Evolutionary conservation across 164 flowering plant species (phyloP), one percentile per base, ranked within the genome.

Genomic region (Vitis labrusca): DNA sequence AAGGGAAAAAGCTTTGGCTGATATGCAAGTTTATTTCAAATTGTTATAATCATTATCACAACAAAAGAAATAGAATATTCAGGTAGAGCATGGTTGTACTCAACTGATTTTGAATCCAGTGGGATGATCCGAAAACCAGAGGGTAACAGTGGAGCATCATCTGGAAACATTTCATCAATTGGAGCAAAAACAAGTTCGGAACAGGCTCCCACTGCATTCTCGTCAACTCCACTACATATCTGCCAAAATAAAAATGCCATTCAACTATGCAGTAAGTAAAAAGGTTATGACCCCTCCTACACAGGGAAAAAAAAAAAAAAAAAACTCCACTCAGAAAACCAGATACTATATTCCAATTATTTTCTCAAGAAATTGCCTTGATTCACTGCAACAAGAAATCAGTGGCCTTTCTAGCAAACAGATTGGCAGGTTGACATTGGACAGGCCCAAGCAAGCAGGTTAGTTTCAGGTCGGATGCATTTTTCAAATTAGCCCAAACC

Each of bases 131-230:
- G 94, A 69, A 94, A 94, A 50, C 98, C 98, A 69, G 97, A 94
- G 0, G 98, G 97, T 11, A 94, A 64, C 37, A 94, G 73, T 16
- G 89, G 91, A 67, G 89, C 93, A 77, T 94, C 98, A 78, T 92
- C 99, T 0, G 96, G 97, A 70, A 94, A 91, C 87, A 85, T 84
- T 74, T 94, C 99, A 81, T 91, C 97, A 59, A 94, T 92, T 70
- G 98, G 97, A 61, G 98, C 95, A 80, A 91, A 94, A 54, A 94
- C 82, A 63, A 94, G 93, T 73, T 94, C 97, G 12, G 98, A 87
- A 82, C 89, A 92, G 23, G 92, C 89, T 58, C 97, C 97, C 0
- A 85, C 95, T 17, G 95, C 89, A 81, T 82, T 85, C 82, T 92
- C 98, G 74, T 94, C 97, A 66, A 85, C 67, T 71, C 97, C 98